These are phyloP conservation scores for Solanum sitiens DNA, from an alignment of 257 asterid genomes.

Conservation along the genomic window DNA sequence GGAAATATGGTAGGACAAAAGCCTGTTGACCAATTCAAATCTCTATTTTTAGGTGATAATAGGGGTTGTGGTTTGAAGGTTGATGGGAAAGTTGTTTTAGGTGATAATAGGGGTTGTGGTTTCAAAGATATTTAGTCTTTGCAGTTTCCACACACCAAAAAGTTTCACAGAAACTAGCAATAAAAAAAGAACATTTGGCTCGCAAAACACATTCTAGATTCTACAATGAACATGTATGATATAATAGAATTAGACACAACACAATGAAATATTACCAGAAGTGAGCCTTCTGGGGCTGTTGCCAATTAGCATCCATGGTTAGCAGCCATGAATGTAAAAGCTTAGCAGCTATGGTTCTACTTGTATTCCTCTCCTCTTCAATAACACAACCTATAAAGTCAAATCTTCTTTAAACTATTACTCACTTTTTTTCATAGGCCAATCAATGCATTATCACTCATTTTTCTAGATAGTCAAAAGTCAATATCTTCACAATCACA, in stretches of 20 bases:
- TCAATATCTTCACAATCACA: neutral
- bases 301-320: slow-evolving; percentile 35
- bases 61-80: slow-evolving; percentile 42
- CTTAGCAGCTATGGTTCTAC: slow-evolving; percentile 62
- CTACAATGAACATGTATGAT: neutral
- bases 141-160: too few species aligned
- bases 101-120: too few species aligned
- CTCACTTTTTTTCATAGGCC: neutral
- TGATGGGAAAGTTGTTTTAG: slow-evolving; percentile 20
- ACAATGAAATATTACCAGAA: slow-evolving; percentile 35
- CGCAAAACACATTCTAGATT: neutral
- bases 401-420: neutral
- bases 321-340: slow-evolving; percentile 42
- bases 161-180: too few species aligned
- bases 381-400: neutral
- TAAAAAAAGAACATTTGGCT: too few species aligned
- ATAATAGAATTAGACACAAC: neutral
- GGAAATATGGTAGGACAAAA: slow-evolving; percentile 31
- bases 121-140: too few species aligned
- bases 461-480: neutral
- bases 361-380: slow-evolving; percentile 1
- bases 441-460: neutral
- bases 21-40: slow-evolving; percentile 41
- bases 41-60: slow-evolving; percentile 44
- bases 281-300: slow-evolving; percentile 31